These are phyloP conservation scores for Penicillium waksmanii DNA, from an alignment of 495 filamentous ascomycete species.

Conservation along the genomic window DNA sequence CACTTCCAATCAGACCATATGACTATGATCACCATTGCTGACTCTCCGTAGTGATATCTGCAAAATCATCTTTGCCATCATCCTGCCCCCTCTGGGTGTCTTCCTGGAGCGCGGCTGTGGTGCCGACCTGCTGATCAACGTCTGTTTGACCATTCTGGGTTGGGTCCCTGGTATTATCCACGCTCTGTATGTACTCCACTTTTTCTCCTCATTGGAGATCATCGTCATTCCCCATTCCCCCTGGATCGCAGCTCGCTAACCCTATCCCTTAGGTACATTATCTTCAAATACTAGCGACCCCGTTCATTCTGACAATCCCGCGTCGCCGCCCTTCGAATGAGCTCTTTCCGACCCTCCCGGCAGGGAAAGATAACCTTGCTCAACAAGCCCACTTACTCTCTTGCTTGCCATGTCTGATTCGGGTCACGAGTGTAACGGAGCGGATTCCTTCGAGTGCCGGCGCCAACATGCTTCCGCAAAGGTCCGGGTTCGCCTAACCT, in stretches of 20 bases:
- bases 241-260: constrained; percentile 8
- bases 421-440: constrained; percentile 1
- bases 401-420: constrained; percentile 2
- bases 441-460: constrained; percentile 19
- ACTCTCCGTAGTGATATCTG: constrained; percentile 70
- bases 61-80: constrained; percentile 88
- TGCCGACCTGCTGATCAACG: constrained; percentile 84
- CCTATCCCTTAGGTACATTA: constrained; percentile 51
- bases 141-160: constrained; percentile 81
- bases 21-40: too few species aligned
- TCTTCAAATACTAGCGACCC: constrained; percentile 55
- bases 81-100: constrained; percentile 88
- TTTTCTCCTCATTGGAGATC: not conserved
- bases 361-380: not conserved
- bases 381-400: not conserved
- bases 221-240: not conserved
- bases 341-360: not conserved
- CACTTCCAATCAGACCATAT: not conserved
- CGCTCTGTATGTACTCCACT: constrained; percentile 59
- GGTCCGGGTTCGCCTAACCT: constrained; percentile 37
- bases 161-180: constrained; percentile 79
- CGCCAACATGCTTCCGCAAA: constrained; percentile 35
- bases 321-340: not conserved
- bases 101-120: constrained; percentile 88
- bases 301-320: not conserved